phyloP scores from a whole-genome alignment of 306 rosid genomes.

The Neltuma alba region DNA sequence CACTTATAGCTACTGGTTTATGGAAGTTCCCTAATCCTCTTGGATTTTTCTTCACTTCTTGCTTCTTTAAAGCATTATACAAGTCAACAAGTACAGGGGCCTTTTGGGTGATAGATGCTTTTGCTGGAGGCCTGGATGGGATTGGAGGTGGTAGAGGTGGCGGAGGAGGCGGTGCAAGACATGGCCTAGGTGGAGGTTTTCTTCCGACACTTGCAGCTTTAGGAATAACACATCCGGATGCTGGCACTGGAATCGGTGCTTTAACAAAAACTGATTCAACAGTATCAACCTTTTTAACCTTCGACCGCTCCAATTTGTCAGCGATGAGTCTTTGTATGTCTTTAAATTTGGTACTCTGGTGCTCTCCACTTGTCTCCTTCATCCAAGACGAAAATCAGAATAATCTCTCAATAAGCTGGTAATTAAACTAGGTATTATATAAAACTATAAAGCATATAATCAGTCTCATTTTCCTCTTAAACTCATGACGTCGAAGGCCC shows the following conservation, averaged over 20 bases:
- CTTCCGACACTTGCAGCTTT: conserved; percentile 39
- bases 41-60: conserved; percentile 56
- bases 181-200: conserved; percentile 46
- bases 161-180: conserved; percentile 51
- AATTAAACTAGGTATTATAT: background rate
- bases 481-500: conserved; percentile 18
- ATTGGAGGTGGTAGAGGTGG: conserved; percentile 64
- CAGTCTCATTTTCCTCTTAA: background rate
- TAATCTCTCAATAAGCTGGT: conserved; percentile 21
- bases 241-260: conserved; percentile 39
- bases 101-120: conserved; percentile 49
- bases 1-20: conserved; percentile 54
- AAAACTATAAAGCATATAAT: conserved; percentile 4
- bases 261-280: conserved; percentile 41
- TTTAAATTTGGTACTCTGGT: conserved; percentile 60
- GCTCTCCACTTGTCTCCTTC: conserved; percentile 54
- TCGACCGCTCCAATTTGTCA: conserved; percentile 67
- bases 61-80: conserved; percentile 62
- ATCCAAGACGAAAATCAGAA: conserved; percentile 36
- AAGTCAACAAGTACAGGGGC: conserved; percentile 56
- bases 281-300: conserved; percentile 47
- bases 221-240: conserved; percentile 34
- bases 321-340: conserved; percentile 82
- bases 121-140: conserved; percentile 49
- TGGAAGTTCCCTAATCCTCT: conserved; percentile 46